phyloP scores from a whole-genome alignment of 805 yeast genomes.

The Vanderwaltozyma tropicalis region DNA sequence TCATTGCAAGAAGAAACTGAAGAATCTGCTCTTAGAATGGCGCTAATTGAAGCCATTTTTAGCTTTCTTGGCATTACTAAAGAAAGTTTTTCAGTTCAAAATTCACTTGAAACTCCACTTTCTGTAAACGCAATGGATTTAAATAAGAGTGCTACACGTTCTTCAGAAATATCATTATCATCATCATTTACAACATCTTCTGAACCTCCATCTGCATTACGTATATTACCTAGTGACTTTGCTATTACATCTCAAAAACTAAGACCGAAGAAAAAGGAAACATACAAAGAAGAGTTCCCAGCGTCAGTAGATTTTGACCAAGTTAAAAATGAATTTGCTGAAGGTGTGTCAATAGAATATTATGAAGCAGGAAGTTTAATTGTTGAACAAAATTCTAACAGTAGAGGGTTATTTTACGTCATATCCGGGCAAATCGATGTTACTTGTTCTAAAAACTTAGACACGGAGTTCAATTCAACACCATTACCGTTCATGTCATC shows the following conservation, averaged over 20 bases:
- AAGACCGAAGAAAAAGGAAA: constrained; percentile 9
- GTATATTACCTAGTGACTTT: constrained; percentile 20
- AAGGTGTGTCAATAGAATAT: constrained; percentile 45
- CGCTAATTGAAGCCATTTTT: constrained; percentile 64
- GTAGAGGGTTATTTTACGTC: constrained; percentile 70
- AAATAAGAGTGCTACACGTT: background rate
- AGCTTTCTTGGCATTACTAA: constrained; percentile 52
- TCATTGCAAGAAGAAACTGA: constrained; percentile 63
- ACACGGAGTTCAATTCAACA: background rate
- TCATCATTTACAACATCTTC: constrained; percentile 10
- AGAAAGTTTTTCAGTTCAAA: constrained; percentile 15
- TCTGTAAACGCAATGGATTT: background rate
- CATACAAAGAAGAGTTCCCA: constrained; percentile 16
- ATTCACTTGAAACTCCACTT: background rate
- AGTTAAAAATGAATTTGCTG: constrained; percentile 49
- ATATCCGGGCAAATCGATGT: constrained; percentile 72
- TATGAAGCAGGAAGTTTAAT: constrained; percentile 45
- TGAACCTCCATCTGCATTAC: constrained; percentile 11
- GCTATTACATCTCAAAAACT: constrained; percentile 7
- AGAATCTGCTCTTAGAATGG: constrained; percentile 50
- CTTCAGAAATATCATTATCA: constrained; percentile 12
- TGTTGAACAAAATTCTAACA: constrained; percentile 52
- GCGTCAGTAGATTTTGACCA: constrained; percentile 35
- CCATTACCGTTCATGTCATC: background rate
- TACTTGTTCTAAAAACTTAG: constrained; percentile 4